Evolutionary conservation across 305 asterid genomes (phyloP), one percentile per base, ranked within the genome.

Genomic region (Rubia tinctorum): DNA sequence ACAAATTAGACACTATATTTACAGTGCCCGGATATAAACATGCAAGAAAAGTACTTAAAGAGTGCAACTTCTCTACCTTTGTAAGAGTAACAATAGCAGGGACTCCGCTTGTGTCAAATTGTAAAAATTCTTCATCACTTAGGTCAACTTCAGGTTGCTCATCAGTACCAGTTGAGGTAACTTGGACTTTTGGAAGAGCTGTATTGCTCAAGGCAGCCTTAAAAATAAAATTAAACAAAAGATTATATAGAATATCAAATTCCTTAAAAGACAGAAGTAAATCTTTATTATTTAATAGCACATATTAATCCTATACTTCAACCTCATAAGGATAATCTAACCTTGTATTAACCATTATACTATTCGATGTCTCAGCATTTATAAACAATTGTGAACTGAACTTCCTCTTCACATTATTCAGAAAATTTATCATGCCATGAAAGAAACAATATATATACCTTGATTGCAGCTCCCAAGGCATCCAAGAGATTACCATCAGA

Each of bases 401-500:
- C 61, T 18, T 61, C 42, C 45, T 17, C 23, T 64, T 49, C 37
- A 23, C 13, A 22, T 8, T 40, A 55, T 13, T 56, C 23, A 10
- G 12, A 27, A 8, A 6, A 70, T 34, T 39, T 8, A 71, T 55
- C 23, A 64, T 64, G 25, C 72, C 70, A 75, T 7, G 39, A 73
- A 53, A 58, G 43, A 72, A 55, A 45, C 23, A 9, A 69, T 1
- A 2, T 15, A 60, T 2, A 55, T 82, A 93, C 98, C 97, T 93
- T 90, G 75, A 91, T 81, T 55, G 98, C 96, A 72, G 98, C 96
- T 81, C 90, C 96, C 78, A 91, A 76, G 67, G 97, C 93, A 78
- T 93, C 98, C 66, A 93, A 82, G 42, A 93, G 69, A 82, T 93
- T 91, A 68, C 97, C 98, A 86, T 88, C 96, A n/a, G 97, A 88